Evolutionary conservation across 495 filamentous ascomycete genomes (phyloP), one percentile per base, ranked within the genome.

Genomic region (Trichocladium uniseriatum): DNA sequence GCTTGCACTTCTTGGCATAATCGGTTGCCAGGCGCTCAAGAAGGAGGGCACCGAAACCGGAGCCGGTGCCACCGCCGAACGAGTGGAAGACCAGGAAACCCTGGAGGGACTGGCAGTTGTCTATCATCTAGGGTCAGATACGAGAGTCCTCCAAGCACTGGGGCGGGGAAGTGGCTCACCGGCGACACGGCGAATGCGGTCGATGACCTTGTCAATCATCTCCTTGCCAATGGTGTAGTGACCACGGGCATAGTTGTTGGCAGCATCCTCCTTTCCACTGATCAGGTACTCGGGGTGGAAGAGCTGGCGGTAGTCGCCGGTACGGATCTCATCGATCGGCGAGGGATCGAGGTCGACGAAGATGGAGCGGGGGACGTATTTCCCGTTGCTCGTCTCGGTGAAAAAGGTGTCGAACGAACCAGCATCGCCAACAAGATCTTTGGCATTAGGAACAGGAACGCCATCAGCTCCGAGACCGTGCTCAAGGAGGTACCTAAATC

Each of bases 151-250:
- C 11, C 20, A 28, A 19, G 3, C 32, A 6, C 13, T 2, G 18
- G n/a, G 27, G n/a, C 10, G 24, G 20, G 50, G 24, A 27, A n/a
- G 27, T 8, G 20, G 31, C 51, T 52, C 72, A 89, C 86, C 87
- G 63, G 78, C 76, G 67, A 92, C 82, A 62, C 84, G 86, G 56
- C 88, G 86, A 62, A 94, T 82, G 61, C 84, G 83, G 60, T 94
- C 87, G 56, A 90, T 74, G 53, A 90, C 87, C 48, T 74, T 79
- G 59, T 91, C 87, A 43, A 87, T 82, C 64, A 92, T 77, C 72
- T 94, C 88, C 76, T 92, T 94, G 69, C 88, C 88, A 56, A 92
- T 82, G 41, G 88, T 94, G 68, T 94, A 94, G 68, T 94, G 88
- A 53, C 88, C 88, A 74, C 88, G 85, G 55, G 88, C 88, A 73